Evolutionary conservation across 306 rosid genomes (phyloP), one percentile per base, ranked within the genome.

Genomic region (Vicia sativa): DNA sequence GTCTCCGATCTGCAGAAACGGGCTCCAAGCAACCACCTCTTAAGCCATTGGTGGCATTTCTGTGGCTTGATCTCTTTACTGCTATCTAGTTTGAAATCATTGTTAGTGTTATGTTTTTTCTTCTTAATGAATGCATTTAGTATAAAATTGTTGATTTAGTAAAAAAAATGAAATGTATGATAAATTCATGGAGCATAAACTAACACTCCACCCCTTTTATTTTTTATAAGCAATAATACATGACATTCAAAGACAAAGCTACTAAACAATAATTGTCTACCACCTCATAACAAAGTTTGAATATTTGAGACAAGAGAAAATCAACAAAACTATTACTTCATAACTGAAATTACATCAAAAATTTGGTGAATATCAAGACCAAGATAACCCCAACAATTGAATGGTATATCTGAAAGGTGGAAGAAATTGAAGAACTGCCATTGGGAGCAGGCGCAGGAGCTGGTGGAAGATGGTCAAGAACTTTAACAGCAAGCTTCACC

Each of bases 401-500:
- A n/a, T 54, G 29, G 46, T 65, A 28, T 74, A 52, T 1, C 9
- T 8, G 37, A 72, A 31, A 31, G 9, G 9, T 34, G 38, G 7
- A 28, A 45, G 12, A 49, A 68, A 60, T 2, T 10, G 53, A 46
- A 45, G 29, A 23, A 21, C 78, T 57, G 16, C 54, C 68, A 14
- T 44, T 31, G 11, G 76, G 72, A 59, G 65, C 49, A 55, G 71
- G 77, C 9, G 66, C 42, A 7, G 68, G 49, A 63, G 66, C 3
- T 3, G 72, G 61, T 12, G 68, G 70, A 23, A 8, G 16, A 73
- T 58, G 9, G 3, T 74, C 34, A 26, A 21, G 11, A 48, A 82
- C 89, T 2, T 37, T 1, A 15, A 90, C 56, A n/a, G 85, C 75
- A 53, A 86, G 77, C 46, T 79, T 84, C 84, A 87, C 14, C 2